Percentiles rank a stretch among this genome's conserved stretches.
Conservation (phyloP, 2,329 filamentous ascomycete genomes). For the Neodidymelliopsis sp. region DNA sequence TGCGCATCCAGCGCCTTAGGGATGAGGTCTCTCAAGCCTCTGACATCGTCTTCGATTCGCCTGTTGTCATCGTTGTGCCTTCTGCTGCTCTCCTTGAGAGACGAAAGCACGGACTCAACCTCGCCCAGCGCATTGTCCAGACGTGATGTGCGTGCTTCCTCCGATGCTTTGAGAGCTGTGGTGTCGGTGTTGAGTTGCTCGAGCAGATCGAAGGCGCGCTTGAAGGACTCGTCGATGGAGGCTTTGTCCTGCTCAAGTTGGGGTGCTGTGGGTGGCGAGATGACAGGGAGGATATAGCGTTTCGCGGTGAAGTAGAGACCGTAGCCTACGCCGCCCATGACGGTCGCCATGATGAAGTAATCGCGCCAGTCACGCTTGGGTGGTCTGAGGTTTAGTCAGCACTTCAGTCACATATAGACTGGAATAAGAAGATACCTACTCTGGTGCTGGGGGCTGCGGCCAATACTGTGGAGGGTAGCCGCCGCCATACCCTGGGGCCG, state of each 20-base stretch:
- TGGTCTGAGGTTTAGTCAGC: constrained; percentile 45
- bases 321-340: constrained; percentile 87
- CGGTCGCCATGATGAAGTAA: constrained; percentile 99
- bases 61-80: constrained; percentile 87
- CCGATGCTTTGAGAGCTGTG: constrained; percentile 82
- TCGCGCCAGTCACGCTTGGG: constrained; percentile 94
- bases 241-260: constrained; percentile 95
- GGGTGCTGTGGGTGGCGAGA: constrained; percentile 91
- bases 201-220: constrained; percentile 86
- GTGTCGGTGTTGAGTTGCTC: constrained; percentile 94
- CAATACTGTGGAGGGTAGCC: constrained; percentile 61
- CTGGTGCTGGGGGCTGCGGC: constrained; percentile 61
- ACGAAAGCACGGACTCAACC: constrained; percentile 81
- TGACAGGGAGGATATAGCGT: constrained; percentile 90
- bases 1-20: constrained; percentile 89
- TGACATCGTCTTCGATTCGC: constrained; percentile 85
- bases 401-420: neutral
- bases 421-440: constrained; percentile 49
- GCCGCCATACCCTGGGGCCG: constrained; percentile 58
- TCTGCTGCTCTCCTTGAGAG: constrained; percentile 81
- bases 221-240: constrained; percentile 90
- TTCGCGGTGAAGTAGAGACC: constrained; percentile 85
- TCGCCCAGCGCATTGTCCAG: constrained; percentile 83
- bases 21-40: constrained; percentile 80
- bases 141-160: constrained; percentile 82